These are phyloP conservation scores for Fraxinus sp. DNA, from an alignment of 305 asterid species.

Conservation along the genomic window DNA sequence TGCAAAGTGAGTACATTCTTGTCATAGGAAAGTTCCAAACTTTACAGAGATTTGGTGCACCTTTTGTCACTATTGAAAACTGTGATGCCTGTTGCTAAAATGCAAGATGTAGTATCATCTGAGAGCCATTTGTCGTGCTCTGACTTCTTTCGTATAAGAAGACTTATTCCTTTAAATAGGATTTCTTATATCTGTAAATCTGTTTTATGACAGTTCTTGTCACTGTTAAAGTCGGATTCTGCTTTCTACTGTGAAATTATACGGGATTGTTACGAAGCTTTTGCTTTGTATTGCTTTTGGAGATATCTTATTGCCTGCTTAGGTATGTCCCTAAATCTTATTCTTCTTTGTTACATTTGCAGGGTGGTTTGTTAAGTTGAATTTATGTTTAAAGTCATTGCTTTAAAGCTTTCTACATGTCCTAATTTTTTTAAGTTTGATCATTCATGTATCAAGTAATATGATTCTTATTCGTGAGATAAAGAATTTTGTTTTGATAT, in stretches of 20 bases:
- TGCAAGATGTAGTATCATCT: neutral
- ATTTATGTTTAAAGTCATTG: neutral
- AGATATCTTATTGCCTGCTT: slow-evolving; percentile 97
- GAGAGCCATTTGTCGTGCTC: neutral
- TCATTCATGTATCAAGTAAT: neutral
- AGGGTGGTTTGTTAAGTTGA: neutral
- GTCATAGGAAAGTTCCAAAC: neutral
- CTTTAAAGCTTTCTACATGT: neutral
- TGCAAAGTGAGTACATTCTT: neutral
- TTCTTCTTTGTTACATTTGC: neutral
- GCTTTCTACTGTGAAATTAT: slow-evolving; percentile 83
- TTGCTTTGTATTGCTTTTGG: slow-evolving; percentile 96
- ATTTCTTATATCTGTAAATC: slow-evolving; percentile 20
- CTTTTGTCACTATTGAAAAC: neutral
- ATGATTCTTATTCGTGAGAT: neutral
- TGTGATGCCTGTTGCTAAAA: neutral
- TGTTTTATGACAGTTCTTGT: slow-evolving; percentile 63
- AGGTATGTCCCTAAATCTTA: slow-evolving; percentile 45
- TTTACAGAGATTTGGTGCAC: neutral
- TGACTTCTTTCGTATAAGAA: neutral
- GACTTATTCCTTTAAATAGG: slow-evolving; percentile 17
- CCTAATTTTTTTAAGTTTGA: neutral
- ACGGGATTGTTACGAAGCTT: slow-evolving; percentile 97
- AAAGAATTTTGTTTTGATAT: neutral
- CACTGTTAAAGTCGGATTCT: slow-evolving; percentile 64